Conservation (phyloP, 106 monocot genomes). For the Dendrobium huoshanense region DNA sequence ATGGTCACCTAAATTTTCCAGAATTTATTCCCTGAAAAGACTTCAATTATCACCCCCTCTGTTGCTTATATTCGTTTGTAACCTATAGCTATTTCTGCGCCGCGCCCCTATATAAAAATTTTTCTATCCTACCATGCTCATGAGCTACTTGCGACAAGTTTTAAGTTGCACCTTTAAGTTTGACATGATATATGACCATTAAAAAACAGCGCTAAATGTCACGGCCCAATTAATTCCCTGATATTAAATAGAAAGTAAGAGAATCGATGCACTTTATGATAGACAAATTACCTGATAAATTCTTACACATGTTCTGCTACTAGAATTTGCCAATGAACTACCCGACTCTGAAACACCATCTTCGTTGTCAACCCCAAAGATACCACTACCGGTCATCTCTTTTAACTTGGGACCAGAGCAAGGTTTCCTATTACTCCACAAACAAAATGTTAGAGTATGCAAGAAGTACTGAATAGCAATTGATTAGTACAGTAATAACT, state of each 20-base stretch:
- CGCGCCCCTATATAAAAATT: not conserved
- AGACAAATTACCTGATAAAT: slow-evolving; percentile 36
- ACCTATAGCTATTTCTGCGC: not conserved
- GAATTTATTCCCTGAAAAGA: not conserved
- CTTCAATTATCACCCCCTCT: not conserved
- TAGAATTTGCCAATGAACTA: slow-evolving; percentile 32
- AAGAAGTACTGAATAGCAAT: slow-evolving; percentile 1
- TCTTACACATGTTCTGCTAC: slow-evolving; percentile 27
- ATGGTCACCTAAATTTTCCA: not conserved
- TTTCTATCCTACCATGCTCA: not conserved
- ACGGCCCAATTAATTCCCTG: not conserved
- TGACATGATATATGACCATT: not conserved
- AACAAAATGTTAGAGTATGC: not conserved
- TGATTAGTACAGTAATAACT: not conserved
- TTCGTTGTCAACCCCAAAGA: slow-evolving; percentile 51
- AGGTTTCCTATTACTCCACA: slow-evolving; percentile 48
- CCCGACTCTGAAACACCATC: slow-evolving; percentile 42
- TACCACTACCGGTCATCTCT: slow-evolving; percentile 92
- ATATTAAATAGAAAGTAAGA: not conserved
- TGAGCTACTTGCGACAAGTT: not conserved
- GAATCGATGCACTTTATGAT: not conserved
- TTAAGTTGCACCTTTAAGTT: not conserved
- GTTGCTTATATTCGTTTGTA: not conserved
- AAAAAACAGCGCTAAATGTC: not conserved
- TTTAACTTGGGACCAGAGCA: slow-evolving; percentile 75